Evolutionary conservation across 257 asterid species (phyloP), one percentile per base, ranked within the genome.

Genomic region (Osmanthus fragrans): DNA sequence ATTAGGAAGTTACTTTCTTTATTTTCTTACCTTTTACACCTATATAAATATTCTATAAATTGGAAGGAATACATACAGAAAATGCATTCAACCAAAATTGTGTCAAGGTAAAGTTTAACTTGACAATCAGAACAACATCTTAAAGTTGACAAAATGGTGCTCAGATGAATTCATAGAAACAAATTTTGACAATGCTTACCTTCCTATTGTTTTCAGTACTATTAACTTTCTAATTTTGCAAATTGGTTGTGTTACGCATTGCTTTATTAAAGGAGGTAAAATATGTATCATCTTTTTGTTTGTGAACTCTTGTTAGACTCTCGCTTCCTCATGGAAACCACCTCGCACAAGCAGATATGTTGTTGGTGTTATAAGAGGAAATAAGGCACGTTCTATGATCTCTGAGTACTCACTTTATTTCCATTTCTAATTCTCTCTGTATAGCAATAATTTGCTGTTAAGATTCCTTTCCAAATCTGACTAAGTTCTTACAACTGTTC

Each of bases 281-380:
- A 36, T 73, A 47, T 34, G 51, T n/a, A 70, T 74, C 42, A 75
- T 79, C 45, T 78, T 34, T 58, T 72, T 81, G 77, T 77, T 58
- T 83, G 58, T 79, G 45, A 54, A 77, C 39, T 75, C 69, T 81
- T 75, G 72, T 75, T 84, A 95, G 99, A 89, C 87, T 77, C 94
- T 93, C 71, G 32, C 85, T 9, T 39, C 88, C 36, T 27, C 84
- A 70, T 89, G 97, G 96, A 84, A 79, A 80, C 90, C 97, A 64
- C 88, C 92, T 78, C 75, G 51, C 23, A 49, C 74, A 39, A 80
- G 86, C 77, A 90, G 88, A 58, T 84, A 78, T 86, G 90, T 90
- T 71, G 89, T 93, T 80, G 98, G 94, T 63, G 81, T 90, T 83
- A 93, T 89, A 73, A 73, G 72, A 54, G 97, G 89, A 78, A 86